These are phyloP conservation scores for Epichloe sylvatica DNA, from an alignment of 2,329 filamentous ascomycete genomes.

Conservation along the genomic window DNA sequence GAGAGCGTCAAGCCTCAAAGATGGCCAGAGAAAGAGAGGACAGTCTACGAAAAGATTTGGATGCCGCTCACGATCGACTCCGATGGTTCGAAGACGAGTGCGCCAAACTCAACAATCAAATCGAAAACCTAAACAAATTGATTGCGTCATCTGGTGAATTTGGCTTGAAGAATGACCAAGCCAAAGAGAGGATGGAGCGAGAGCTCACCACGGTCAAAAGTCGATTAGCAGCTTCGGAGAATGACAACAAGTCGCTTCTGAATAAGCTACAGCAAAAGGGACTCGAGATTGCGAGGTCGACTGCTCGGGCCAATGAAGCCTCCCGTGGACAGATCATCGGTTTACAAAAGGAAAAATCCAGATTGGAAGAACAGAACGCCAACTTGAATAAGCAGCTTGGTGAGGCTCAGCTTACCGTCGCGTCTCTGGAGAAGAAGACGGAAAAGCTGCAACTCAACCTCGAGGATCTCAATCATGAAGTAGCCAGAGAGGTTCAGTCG, in stretches of 20 bases:
- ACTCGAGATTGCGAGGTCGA: conserved; percentile 83
- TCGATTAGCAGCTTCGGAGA: conserved; percentile 79
- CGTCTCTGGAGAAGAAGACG: conserved; percentile 80
- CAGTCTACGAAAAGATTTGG: conserved; percentile 64
- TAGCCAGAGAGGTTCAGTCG: conserved; percentile 77
- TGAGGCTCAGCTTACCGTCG: conserved; percentile 69
- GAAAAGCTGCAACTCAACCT: conserved; percentile 80
- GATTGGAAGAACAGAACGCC: conserved; percentile 68
- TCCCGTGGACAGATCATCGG: conserved; percentile 63
- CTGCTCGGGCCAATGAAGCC: conserved; percentile 70
- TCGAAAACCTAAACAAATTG: conserved; percentile 74
- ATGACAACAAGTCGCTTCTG: conserved; percentile 86
- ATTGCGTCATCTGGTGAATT: conserved; percentile 84
- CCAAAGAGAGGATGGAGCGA: conserved; percentile 82
- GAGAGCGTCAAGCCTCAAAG: conserved; percentile 64
- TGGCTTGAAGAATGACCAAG: conserved; percentile 78
- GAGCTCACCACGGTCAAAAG: conserved; percentile 87
- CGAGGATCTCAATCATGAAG: conserved; percentile 86
- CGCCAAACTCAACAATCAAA: conserved; percentile 58
- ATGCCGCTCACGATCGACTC: conserved; percentile 61
- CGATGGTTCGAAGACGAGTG: conserved; percentile 71
- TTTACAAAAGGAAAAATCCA: conserved; percentile 70
- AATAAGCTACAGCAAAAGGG: conserved; percentile 98
- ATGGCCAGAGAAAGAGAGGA: conserved; percentile 69
- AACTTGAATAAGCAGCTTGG: conserved; percentile 73